Evolutionary conservation across 768 basidiomycete species (phyloP), one percentile per base, ranked within the genome.

Genomic region (Amyloporia xantha): DNA sequence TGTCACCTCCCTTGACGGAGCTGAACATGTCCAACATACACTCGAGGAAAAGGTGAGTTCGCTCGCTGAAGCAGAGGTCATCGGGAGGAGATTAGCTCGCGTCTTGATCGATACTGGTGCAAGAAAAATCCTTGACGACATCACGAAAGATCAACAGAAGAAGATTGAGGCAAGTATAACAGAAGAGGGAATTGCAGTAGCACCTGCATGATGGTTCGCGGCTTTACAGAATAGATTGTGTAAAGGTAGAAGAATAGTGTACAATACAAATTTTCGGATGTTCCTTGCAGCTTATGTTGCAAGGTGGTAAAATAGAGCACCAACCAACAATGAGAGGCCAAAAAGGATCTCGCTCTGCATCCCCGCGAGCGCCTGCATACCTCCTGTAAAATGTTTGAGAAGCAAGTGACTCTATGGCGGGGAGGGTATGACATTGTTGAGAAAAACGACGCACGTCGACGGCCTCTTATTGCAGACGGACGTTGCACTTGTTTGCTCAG

Each of bases 1-100:
- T 44, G 89, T 98, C 27, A 97, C 95, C 2, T 80, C 84, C 15
- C 70, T 97, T 9, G 78, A 83, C 54, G 95, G 95, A 1, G 64
- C 60, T 20, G 66, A 63, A 6, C 90, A 93, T 56, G 83, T 95
- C 44, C 72, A 91, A 56, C 73, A 82, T 54, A 76, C 77, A 1
- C 52, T 86, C 44, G 71, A 66, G 47, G 74, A 75, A 47, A 66
- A 60, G 23, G 78, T 96, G 17, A 59, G 54, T 5, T 75, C 63
- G 40, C 60, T 66, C 2, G 71, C 72, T 52, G 82, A 88, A 12
- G 88, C 83, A 0, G 87, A 91, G 62, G 68, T 61, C 35, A 59
- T 89, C 25, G 95, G 95, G 5, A 71, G 67, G 38, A 71, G 67
- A 40, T 68, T 95, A 27, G 96, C 89, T 3, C 67, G 65, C 54